Evolutionary conservation across 345 rosid genomes (phyloP).

Genomic region (Eucalyptus regnans): DNA sequence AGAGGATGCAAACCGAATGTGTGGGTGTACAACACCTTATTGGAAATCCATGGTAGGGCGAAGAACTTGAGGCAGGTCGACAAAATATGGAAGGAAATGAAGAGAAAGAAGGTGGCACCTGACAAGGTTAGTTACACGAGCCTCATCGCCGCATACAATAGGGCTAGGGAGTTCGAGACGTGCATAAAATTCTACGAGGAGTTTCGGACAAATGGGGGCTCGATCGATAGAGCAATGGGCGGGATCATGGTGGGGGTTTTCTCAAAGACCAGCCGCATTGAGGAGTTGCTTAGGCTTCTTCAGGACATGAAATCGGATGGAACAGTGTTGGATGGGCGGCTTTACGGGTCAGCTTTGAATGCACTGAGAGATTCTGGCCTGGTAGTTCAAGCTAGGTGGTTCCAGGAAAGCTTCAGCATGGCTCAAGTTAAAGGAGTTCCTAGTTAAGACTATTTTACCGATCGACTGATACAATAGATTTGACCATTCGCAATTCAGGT

Average conservation of each 20-base stretch:
- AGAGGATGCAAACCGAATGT: slow-evolving; percentile 67
- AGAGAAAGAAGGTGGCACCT: slow-evolving; percentile 52
- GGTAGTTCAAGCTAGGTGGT: slow-evolving; percentile 45
- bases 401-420: slow-evolving; percentile 42
- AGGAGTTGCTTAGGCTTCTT: slow-evolving; percentile 63
- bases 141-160: slow-evolving; percentile 55
- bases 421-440: neutral
- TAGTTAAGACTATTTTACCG: neutral
- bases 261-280: slow-evolving; percentile 54
- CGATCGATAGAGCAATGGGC: slow-evolving; percentile 58
- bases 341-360: slow-evolving; percentile 50
- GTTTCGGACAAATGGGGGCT: slow-evolving; percentile 47
- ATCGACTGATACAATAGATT: neutral
- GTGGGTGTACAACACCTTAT: slow-evolving; percentile 71
- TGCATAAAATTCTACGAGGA: slow-evolving; percentile 51
- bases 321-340: slow-evolving; percentile 49
- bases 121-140: slow-evolving; percentile 82
- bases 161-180: slow-evolving; percentile 41
- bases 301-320: slow-evolving; percentile 57
- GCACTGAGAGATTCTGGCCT: slow-evolving; percentile 77
- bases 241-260: slow-evolving; percentile 82
- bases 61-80: slow-evolving; percentile 57
- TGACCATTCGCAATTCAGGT: neutral
- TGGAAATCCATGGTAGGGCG: slow-evolving; percentile 80
- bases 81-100: slow-evolving; percentile 83